Percentiles rank a stretch among this genome's conserved stretches.
phyloP scores from a whole-genome alignment of 2,329 filamentous ascomycete genomes.

The Waltergamsia citrina region DNA sequence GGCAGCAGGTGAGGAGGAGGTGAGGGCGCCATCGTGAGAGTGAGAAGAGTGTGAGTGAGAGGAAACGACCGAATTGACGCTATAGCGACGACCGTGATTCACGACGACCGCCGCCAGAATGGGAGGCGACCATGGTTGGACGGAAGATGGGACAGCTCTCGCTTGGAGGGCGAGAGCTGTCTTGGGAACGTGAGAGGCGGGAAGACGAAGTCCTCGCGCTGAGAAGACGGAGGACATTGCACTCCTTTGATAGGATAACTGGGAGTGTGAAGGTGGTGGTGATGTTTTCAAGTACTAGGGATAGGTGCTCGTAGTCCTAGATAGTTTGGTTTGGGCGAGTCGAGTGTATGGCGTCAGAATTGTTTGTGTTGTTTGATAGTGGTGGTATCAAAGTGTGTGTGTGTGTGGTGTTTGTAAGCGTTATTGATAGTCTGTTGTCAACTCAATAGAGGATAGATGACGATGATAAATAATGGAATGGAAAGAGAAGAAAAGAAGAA shows the following conservation, averaged over 20 bases:
- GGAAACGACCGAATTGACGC: neutral
- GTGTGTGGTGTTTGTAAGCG: neutral
- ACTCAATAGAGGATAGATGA: too few species aligned
- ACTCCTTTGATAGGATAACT: neutral
- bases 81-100: neutral
- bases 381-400: neutral
- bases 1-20: slow-evolving; percentile 1
- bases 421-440: too few species aligned
- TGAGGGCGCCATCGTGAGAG: neutral
- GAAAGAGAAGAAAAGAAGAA: neutral
- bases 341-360: neutral
- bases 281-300: neutral
- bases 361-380: neutral
- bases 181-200: neutral
- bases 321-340: neutral
- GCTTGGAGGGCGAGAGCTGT: neutral
- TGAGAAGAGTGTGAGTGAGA: neutral
- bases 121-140: neutral
- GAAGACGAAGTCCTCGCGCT: neutral
- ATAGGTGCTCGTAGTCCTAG: neutral
- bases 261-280: neutral
- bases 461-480: too few species aligned
- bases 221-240: neutral
- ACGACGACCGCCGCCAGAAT: neutral
- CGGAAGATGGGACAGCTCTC: neutral